phyloP scores from a whole-genome alignment of 140 eudicot genomes.

The Cichorium intybus region DNA sequence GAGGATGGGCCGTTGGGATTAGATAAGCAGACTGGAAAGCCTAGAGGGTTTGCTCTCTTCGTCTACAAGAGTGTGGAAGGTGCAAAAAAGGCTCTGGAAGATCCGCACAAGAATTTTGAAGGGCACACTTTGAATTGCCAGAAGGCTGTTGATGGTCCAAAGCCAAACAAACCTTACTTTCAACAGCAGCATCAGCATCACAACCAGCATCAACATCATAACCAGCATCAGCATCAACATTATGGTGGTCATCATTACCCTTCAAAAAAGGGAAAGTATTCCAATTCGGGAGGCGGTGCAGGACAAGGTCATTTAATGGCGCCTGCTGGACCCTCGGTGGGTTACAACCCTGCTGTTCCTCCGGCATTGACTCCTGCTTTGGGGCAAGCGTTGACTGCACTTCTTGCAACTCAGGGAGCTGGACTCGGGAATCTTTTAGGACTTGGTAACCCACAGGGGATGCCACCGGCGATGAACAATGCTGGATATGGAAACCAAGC shows the following conservation, averaged over 20 bases:
- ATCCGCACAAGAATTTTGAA: conserved; percentile 86
- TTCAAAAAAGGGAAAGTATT: conserved; percentile 63
- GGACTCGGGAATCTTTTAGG: conserved; percentile 81
- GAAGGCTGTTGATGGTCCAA: conserved; percentile 91
- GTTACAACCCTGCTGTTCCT: conserved; percentile 61
- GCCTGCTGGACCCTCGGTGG: conserved; percentile 54
- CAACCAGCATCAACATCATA: conserved; percentile 26
- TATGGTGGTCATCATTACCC: conserved; percentile 40
- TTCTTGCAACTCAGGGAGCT: conserved; percentile 80
- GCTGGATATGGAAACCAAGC: conserved; percentile 73
- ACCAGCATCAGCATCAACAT: conserved; percentile 25
- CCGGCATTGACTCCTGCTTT: conserved; percentile 66
- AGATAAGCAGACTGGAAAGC: conserved; percentile 86
- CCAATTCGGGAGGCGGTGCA: conserved; percentile 31
- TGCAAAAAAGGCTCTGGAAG: conserved; percentile 85
- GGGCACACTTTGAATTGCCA: conserved; percentile 87
- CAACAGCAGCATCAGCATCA: conserved; percentile 47
- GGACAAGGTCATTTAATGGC: conserved; percentile 83
- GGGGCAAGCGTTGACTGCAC: conserved; percentile 92
- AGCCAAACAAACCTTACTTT: conserved; percentile 46
- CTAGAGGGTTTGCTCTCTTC: conserved; percentile 83
- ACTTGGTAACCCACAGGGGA: conserved; percentile 71
- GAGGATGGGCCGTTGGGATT: conserved; percentile 96
- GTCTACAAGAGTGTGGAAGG: conserved; percentile 79
- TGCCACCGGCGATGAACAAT: conserved; percentile 49